Base-by-base conservation (phyloP, 2,329 filamentous ascomycete genomes). In the Exutisphaerella laricina region DNA sequence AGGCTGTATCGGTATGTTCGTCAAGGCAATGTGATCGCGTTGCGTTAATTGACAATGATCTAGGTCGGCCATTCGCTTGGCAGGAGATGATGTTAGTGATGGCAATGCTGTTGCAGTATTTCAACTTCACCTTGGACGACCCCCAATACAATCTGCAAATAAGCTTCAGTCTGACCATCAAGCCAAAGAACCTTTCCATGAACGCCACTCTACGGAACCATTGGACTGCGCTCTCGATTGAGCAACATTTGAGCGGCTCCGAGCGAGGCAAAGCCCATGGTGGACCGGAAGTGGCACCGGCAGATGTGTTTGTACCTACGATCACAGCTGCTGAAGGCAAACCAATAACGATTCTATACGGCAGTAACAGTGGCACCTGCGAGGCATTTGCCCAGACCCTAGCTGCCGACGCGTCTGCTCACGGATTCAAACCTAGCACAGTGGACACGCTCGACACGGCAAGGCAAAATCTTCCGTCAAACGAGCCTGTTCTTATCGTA, bases 1-100 rank as follows among this genome's bases (percentile, higher is more conserved):
- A 38, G 80, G 69, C 1, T 89, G 84, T 53, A 88, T 88, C 48
- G 85, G n/a, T n/a, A n/a, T n/a, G n/a, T n/a, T n/a, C n/a, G n/a
- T n/a, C n/a, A n/a, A n/a, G n/a, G n/a, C n/a, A n/a, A n/a, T n/a
- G n/a, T n/a, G n/a, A n/a, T n/a, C n/a, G n/a, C n/a, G n/a, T n/a
- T n/a, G n/a, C n/a, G n/a, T n/a, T n/a, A n/a, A n/a, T n/a, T n/a
- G n/a, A n/a, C n/a, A n/a, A n/a, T n/a, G n/a, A n/a, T n/a, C n/a
- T n/a, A n/a, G n/a, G 85, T 3, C 70, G 83, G 1, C 72, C 78
- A 0, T 88, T 88, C 23, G 58, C 85, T 2, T 84, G 80, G 80
- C 84, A 89, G 58, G 85, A 89, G 62, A 71, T 75, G 1, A 58
- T 83, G 2, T 64, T 86, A 47, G 61, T 35, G 46, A 50, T 16